Conservation (phyloP, 1,139 yeast genomes). For the Hemisphaericaspora xylofermentans region DNA sequence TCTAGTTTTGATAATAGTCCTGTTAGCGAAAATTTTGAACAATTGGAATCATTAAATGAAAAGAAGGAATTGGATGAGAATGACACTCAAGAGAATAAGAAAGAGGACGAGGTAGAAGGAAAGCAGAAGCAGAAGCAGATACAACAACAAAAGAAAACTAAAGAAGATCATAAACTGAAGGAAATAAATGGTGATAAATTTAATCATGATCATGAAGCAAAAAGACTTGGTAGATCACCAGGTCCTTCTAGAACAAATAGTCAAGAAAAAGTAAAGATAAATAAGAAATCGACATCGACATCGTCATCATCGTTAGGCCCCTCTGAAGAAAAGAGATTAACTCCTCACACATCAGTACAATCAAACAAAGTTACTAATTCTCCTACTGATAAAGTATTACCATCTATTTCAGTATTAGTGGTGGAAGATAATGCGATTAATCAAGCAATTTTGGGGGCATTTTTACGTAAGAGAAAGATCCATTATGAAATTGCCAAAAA, state of each 20-base stretch:
- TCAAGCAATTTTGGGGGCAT: slow-evolving; percentile 91
- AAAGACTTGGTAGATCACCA: not conserved
- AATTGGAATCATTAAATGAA: not conserved
- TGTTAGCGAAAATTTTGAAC: not conserved
- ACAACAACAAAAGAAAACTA: not conserved
- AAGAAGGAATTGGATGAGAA: not conserved
- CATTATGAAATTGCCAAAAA: slow-evolving; percentile 71
- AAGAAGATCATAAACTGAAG: not conserved
- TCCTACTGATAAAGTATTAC: slow-evolving; percentile 53
- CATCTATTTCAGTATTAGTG: slow-evolving; percentile 84
- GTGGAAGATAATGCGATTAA: slow-evolving; percentile 96
- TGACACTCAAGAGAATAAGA: not conserved
- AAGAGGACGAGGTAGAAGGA: not conserved
- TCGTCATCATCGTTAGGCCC: not conserved
- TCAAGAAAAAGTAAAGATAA: not conserved
- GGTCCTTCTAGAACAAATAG: not conserved
- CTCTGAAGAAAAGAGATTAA: slow-evolving; percentile 2
- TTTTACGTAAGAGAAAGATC: slow-evolving; percentile 80
- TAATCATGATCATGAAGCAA: not conserved
- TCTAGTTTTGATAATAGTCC: slow-evolving; percentile 1
- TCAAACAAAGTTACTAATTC: slow-evolving; percentile 9
- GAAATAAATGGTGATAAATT: not conserved
- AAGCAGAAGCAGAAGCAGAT: not conserved
- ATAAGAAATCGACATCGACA: slow-evolving; percentile 8
- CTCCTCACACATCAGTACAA: slow-evolving; percentile 1